These are phyloP conservation scores for Gracilaria vermiculophylla DNA, from an alignment of 23 red algal species.

Conservation along the genomic window DNA sequence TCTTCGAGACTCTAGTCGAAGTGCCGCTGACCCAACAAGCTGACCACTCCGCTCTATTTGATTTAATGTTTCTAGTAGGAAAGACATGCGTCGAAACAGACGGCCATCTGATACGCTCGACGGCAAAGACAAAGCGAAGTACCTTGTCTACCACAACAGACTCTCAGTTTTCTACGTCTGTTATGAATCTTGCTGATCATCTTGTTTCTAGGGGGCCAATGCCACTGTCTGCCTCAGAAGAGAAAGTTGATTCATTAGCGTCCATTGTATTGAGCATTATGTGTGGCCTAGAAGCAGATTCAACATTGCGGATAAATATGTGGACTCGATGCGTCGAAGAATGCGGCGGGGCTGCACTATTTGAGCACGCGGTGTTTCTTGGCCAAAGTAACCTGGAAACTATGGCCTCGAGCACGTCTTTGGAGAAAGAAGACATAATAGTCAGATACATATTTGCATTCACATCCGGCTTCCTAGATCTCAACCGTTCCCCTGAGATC, in stretches of 20 bases:
- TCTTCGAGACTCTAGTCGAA: background rate
- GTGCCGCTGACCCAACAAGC: background rate
- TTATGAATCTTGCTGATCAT: conserved; percentile 7
- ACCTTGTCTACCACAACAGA: conserved; percentile 30
- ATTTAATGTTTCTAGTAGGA: background rate
- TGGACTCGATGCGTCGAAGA: conserved; percentile 36
- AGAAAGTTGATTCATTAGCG: conserved; percentile 14
- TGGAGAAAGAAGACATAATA: conserved; percentile 30
- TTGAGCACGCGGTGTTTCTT: background rate
- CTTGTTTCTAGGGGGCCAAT: conserved; percentile 32
- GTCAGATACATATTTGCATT: conserved; percentile 11
- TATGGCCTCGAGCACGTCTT: background rate
- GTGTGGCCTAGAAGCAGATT: conserved; percentile 32
- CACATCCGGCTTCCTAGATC: background rate
- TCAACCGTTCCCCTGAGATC: background rate
- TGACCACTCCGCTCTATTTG: background rate
- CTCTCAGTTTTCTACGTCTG: background rate
- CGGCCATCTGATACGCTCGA: background rate
- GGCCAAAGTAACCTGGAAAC: background rate
- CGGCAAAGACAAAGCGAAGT: conserved; percentile 15
- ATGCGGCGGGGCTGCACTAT: conserved; percentile 46
- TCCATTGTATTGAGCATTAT: conserved; percentile 46
- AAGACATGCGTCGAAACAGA: background rate
- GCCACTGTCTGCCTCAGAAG: background rate
- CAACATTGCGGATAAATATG: conserved; percentile 8